Percentiles rank a stretch among this genome's conserved stretches.
phyloP scores from a whole-genome alignment of 2,329 filamentous ascomycete species.

The Coniochaeta sp. region DNA sequence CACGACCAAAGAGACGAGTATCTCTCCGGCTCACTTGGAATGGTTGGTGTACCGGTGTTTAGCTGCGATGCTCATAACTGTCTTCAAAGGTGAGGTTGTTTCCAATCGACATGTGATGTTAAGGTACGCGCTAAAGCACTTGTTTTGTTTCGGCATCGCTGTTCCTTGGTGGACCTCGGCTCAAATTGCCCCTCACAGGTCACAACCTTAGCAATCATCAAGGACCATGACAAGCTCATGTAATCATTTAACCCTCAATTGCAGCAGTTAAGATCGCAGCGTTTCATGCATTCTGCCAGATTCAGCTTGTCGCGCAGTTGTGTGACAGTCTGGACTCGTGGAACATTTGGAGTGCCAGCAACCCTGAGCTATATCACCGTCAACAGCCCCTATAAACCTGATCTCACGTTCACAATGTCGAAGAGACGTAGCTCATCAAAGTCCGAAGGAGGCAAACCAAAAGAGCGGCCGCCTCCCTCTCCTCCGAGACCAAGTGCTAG shows the following conservation, averaged over 20 bases:
- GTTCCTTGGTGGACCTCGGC: constrained; percentile 1
- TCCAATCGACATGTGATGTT: too few relatives aligned
- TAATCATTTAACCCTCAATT: neutral
- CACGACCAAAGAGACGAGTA: too few relatives aligned
- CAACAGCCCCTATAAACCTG: neutral
- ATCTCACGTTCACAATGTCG: neutral
- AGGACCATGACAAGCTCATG: neutral
- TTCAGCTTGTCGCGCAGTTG: neutral
- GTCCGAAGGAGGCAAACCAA: constrained; percentile 1
- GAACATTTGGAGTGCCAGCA: neutral
- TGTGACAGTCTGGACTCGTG: neutral
- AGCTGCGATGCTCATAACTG: too few relatives aligned
- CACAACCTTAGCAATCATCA: neutral
- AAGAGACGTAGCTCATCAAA: neutral
- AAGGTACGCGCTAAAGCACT: too few relatives aligned
- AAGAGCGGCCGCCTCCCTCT: constrained; percentile 17
- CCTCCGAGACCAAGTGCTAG: constrained; percentile 58
- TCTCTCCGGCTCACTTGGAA: too few relatives aligned
- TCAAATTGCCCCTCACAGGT: neutral
- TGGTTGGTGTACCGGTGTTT: too few relatives aligned
- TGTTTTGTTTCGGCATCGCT: too few relatives aligned
- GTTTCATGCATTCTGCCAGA: neutral
- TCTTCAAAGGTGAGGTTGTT: too few relatives aligned
- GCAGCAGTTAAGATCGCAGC: too few relatives aligned
- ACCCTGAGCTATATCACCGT: neutral